phyloP scores from a whole-genome alignment of 805 yeast species.

The Wickerhamiella parazyma region DNA sequence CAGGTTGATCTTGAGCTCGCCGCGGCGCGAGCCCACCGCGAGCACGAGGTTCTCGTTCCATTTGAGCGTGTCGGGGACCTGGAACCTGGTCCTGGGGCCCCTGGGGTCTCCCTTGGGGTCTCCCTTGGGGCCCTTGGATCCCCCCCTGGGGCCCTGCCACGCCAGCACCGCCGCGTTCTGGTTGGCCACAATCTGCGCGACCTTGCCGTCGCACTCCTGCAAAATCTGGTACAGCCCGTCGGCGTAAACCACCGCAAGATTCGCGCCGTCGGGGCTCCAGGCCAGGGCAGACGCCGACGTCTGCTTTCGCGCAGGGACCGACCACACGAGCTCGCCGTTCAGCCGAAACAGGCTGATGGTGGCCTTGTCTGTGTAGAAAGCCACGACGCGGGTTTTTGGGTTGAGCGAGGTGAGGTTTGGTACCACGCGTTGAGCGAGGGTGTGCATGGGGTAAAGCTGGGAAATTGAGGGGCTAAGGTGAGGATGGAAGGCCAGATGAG shows the following conservation, averaged over 20 bases:
- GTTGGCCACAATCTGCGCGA: conserved; percentile 19
- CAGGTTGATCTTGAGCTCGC: conserved; percentile 22
- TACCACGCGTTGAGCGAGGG: not conserved
- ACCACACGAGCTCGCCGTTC: conserved; percentile 21
- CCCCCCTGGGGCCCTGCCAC: conserved; percentile 16
- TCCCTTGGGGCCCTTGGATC: conserved; percentile 5
- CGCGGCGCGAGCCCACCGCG: conserved; percentile 21
- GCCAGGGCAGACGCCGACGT: conserved; percentile 9
- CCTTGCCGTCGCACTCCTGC: conserved; percentile 35
- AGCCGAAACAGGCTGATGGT: conserved; percentile 13
- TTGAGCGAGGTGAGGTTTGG: conserved; percentile 1
- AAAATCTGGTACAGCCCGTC: conserved; percentile 34
- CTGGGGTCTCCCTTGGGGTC: conserved; percentile 1
- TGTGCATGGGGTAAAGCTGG: conserved; percentile 8
- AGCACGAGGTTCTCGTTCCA: conserved; percentile 20
- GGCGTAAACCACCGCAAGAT: conserved; percentile 34
- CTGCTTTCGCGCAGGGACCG: conserved; percentile 11
- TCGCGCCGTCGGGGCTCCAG: conserved; percentile 31
- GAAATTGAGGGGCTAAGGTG: too few relatives aligned
- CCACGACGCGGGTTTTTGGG: conserved; percentile 9
- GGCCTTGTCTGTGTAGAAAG: conserved; percentile 10
- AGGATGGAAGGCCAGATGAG: too few relatives aligned
- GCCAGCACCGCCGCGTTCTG: conserved; percentile 8
- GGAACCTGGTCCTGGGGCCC: conserved; percentile 1
- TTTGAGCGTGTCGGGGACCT: conserved; percentile 13